These are phyloP conservation scores for Rhodotorula sp. DNA, from an alignment of 1,284 basidiomycete genomes.

Conservation along the genomic window DNA sequence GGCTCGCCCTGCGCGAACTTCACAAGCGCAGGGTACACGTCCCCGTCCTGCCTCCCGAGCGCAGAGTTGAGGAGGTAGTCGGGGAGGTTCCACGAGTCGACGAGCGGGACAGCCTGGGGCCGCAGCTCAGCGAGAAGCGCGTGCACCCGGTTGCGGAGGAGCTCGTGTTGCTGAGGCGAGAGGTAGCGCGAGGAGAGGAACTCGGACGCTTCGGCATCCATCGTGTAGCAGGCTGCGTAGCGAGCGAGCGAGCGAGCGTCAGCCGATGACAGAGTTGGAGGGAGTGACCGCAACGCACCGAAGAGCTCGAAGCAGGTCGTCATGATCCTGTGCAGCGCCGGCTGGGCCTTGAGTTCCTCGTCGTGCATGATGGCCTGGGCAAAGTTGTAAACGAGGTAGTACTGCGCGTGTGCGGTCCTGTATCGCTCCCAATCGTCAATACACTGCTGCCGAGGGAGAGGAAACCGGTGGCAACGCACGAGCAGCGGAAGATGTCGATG, in stretches of 20 bases:
- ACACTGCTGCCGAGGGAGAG: neutral
- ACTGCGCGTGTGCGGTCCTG: constrained; percentile 45
- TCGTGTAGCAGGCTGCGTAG: constrained; percentile 35
- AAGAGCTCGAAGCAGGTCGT: constrained; percentile 46
- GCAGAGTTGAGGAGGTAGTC: constrained; percentile 50
- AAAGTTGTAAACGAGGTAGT: constrained; percentile 49
- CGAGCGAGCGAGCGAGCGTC: neutral
- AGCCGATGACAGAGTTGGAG: too few species aligned
- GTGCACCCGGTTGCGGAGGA: constrained; percentile 46
- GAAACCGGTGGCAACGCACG: constrained; percentile 34
- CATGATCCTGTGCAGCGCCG: constrained; percentile 49
- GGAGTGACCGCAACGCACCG: too few species aligned
- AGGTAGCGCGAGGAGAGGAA: constrained; percentile 51
- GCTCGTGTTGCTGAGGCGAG: constrained; percentile 46
- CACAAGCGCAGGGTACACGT: constrained; percentile 39
- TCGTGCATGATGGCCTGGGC: constrained; percentile 49
- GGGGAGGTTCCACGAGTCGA: constrained; percentile 48
- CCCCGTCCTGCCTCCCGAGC: constrained; percentile 47
- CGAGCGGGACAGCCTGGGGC: constrained; percentile 47
- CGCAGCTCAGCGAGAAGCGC: constrained; percentile 47
- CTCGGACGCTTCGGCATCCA: constrained; percentile 45
- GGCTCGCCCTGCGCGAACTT: constrained; percentile 41
- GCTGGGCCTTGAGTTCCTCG: constrained; percentile 46
- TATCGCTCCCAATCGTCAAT: too few species aligned
- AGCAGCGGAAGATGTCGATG: constrained; percentile 49